A percentile compares a stretch with the other conserved stretches of the same genome.
Conservation (phyloP, 1,139 yeast genomes). For the Spencermartinsiella ligniputridi region DNA sequence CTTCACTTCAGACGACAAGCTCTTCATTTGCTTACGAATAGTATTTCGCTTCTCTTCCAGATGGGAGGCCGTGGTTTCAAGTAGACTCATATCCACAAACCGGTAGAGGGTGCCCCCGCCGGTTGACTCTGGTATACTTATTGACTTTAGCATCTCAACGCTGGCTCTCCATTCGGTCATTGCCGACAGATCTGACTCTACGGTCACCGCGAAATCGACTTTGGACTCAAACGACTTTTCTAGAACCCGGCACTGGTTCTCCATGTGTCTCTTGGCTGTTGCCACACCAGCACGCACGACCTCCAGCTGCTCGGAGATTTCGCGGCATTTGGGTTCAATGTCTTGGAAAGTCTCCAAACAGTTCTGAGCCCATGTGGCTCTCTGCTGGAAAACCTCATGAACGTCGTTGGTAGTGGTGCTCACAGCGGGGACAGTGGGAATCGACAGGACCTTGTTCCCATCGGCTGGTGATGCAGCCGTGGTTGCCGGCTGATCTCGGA, state of each 20-base stretch:
- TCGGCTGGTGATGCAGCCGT: not conserved
- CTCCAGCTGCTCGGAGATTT: conserved; percentile 14
- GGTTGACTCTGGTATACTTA: conserved; percentile 9
- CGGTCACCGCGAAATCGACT: conserved; percentile 22
- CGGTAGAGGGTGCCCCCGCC: conserved; percentile 16
- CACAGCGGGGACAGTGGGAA: not conserved
- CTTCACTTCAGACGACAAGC: conserved; percentile 9
- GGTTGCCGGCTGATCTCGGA: not conserved
- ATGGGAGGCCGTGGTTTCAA: conserved; percentile 9
- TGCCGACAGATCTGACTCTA: conserved; percentile 24
- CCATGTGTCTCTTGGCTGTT: conserved; percentile 29
- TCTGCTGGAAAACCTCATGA: not conserved
- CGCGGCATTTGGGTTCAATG: not conserved
- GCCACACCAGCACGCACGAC: conserved; percentile 27
- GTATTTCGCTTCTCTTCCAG: conserved; percentile 15
- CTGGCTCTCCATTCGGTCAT: conserved; percentile 20
- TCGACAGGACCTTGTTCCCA: not conserved
- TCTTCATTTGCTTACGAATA: conserved; percentile 12
- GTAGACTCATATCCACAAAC: conserved; percentile 25
- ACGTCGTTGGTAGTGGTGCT: not conserved
- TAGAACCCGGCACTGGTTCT: conserved; percentile 25
- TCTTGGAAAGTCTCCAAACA: conserved; percentile 6
- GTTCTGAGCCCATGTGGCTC: conserved; percentile 11
- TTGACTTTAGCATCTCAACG: conserved; percentile 5
- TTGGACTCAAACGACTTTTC: conserved; percentile 25